phyloP scores from a whole-genome alignment of 164 flowering plant species.

The Dillenia turbinata region DNA sequence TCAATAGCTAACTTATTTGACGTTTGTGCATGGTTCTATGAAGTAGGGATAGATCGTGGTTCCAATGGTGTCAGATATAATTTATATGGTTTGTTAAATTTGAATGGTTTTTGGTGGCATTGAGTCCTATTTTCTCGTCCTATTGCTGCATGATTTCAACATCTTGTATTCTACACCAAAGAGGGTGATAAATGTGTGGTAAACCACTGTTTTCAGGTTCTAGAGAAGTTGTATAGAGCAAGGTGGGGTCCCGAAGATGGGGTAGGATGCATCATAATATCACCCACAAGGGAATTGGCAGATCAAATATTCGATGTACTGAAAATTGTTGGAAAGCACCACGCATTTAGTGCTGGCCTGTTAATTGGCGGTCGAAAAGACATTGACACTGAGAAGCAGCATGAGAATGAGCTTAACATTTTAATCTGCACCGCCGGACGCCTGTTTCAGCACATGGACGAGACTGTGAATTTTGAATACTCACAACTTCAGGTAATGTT shows the following conservation, averaged over 20 bases:
- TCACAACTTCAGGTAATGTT: conserved; percentile 81
- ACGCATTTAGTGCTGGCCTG: conserved; percentile 87
- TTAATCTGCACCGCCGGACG: conserved; percentile 96
- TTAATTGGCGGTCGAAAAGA: conserved; percentile 91
- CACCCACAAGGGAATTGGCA: conserved; percentile 94
- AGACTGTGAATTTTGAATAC: conserved; percentile 92
- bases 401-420: conserved; percentile 69
- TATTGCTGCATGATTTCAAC: too few species aligned
- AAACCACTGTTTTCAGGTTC: conserved; percentile 37
- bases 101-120: too few species aligned
- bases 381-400: conserved; percentile 74
- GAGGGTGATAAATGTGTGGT: too few species aligned
- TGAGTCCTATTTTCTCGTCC: too few species aligned
- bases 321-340: conserved; percentile 68
- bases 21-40: too few species aligned
- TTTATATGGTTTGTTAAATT: too few species aligned
- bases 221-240: conserved; percentile 76
- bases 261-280: conserved; percentile 88
- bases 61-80: too few species aligned
- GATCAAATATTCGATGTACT: conserved; percentile 75
- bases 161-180: too few species aligned
- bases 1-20: too few species aligned
- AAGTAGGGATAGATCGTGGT: too few species aligned
- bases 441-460: conserved; percentile 98
- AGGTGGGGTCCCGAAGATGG: conserved; percentile 91